Base-by-base conservation (phyloP, 192 early-diverging fungal species). In the Coemansia sp. region DNA sequence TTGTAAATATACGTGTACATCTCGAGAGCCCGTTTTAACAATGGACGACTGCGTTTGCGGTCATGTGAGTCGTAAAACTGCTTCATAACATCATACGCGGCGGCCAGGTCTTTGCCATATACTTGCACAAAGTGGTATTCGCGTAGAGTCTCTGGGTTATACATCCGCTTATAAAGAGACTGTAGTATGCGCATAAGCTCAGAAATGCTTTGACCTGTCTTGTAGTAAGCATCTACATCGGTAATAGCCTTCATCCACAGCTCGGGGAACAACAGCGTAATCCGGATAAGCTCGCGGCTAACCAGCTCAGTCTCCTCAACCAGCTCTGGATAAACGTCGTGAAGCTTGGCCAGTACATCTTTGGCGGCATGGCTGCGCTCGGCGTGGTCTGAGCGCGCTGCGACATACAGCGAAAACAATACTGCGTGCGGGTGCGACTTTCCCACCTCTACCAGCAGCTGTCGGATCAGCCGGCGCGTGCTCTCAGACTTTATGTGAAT, bases 241-340 rank as follows among this genome's bases (percentile, higher is more conserved):
- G 92, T 88, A 11, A 99, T 70, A 5, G 92, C 91, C 57, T 97
- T 94, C 47, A 91, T 88, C 97, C 97, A 99, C 91, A 95, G 90
- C 75, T 99, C 97, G 32, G 94, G 91, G 89, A 94, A 95, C 33
- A 96, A 66, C 58, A 97, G 91, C 5, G 97, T 92, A 8, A 95
- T 91, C n/a, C 95, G 87, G 64, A 98, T 96, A 22, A 99, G 84
- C 65, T 99, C 97, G 66, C 94, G 90, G 67, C 91, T 93, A 30
- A 99, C 95, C 22, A 98, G 69, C 6, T 95, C 71, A 7, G 94
- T 96, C 82, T 92, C 67, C 40, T 95, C 91, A 6, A 99, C 95
- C 53, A 99, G 81, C 22, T 80, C 59, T 10, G 94, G 83, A 55
- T 86, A 88, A 69, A 93, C 86, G 35, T 88, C 81, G 14, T 91